A percentile compares a stretch with the other conserved stretches of the same genome.
These are phyloP conservation scores for Gloeopeniophorella convolvens DNA, from an alignment of 768 basidiomycete species.

Conservation along the genomic window DNA sequence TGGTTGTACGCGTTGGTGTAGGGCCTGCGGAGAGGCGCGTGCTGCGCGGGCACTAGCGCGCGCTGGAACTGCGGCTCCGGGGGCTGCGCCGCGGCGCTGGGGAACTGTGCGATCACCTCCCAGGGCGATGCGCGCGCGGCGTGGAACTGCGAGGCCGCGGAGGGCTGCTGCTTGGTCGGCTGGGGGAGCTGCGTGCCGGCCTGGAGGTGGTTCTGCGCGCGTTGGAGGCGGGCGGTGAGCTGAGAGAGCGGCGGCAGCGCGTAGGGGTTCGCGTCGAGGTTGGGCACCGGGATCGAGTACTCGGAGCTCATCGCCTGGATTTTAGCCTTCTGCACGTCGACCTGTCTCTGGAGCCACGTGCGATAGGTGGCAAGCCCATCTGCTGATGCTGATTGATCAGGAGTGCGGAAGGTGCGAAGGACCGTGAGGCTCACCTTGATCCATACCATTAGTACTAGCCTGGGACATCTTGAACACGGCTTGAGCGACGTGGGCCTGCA, in stretches of 20 bases:
- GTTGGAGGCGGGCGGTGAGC: background rate
- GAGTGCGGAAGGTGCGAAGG: background rate
- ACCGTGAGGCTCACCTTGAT: background rate
- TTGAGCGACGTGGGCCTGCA: too few species aligned
- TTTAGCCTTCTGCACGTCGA: conserved; percentile 4
- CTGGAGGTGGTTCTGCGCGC: background rate
- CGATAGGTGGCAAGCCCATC: background rate
- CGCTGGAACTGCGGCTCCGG: too few species aligned
- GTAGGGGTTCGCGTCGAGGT: conserved; percentile 1
- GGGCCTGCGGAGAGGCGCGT: too few species aligned
- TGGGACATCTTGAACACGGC: too few species aligned
- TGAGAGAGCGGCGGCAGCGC: background rate
- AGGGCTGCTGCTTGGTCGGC: too few species aligned
- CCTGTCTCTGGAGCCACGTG: background rate
- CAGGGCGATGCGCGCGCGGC: too few species aligned
- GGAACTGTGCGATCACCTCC: too few species aligned
- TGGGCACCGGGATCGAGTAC: conserved; percentile 7
- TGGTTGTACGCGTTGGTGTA: too few species aligned
- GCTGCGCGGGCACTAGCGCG: too few species aligned
- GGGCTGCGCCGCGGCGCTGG: too few species aligned
- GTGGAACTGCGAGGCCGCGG: too few species aligned
- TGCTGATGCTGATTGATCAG: background rate
- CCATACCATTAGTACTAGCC: background rate
- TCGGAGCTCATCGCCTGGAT: conserved; percentile 4
- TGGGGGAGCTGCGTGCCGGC: too few species aligned